phyloP scores from a whole-genome alignment of 1,284 basidiomycete genomes.

The Sanguinoderma infundibulare region DNA sequence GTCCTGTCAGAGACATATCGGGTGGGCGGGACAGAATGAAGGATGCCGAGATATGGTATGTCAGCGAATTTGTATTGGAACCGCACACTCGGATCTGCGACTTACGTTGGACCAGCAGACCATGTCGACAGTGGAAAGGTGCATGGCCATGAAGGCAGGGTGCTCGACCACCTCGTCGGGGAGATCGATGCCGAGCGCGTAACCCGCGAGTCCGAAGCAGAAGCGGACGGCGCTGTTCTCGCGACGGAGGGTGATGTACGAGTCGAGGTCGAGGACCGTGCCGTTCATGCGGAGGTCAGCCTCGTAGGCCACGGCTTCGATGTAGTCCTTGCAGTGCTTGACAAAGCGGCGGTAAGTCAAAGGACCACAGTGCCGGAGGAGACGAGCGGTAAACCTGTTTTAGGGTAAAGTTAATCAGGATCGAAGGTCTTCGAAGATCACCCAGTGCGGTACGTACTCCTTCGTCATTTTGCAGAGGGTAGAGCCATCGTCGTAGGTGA shows the following conservation, averaged over 20 bases:
- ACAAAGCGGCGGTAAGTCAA: conserved; percentile 54
- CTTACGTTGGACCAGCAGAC: conserved; percentile 73
- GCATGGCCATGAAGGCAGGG: conserved; percentile 54
- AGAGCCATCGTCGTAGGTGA: conserved; percentile 58
- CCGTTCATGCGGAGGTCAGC: conserved; percentile 63
- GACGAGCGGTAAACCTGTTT: conserved; percentile 55
- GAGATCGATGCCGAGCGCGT: conserved; percentile 61
- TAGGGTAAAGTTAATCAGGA: conserved; percentile 7
- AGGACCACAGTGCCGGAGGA: conserved; percentile 48
- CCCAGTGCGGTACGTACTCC: conserved; percentile 47
- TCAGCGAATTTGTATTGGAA: conserved; percentile 4
- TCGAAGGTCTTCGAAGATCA: background rate
- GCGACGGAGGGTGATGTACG: conserved; percentile 60
- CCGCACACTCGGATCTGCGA: conserved; percentile 10
- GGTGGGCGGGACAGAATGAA: background rate
- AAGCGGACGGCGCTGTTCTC: conserved; percentile 69
- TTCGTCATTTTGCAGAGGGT: conserved; percentile 60
- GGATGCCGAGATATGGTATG: background rate
- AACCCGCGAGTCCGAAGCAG: conserved; percentile 68
- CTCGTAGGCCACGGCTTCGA: conserved; percentile 59
- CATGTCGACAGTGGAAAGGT: conserved; percentile 66
- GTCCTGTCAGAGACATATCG: conserved; percentile 46
- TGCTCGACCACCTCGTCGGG: conserved; percentile 64
- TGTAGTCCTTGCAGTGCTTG: conserved; percentile 58
- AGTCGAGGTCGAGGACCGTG: conserved; percentile 53